phyloP scores from a whole-genome alignment of 176 grass and related monocot species.

The Phoenix dactylifera region DNA sequence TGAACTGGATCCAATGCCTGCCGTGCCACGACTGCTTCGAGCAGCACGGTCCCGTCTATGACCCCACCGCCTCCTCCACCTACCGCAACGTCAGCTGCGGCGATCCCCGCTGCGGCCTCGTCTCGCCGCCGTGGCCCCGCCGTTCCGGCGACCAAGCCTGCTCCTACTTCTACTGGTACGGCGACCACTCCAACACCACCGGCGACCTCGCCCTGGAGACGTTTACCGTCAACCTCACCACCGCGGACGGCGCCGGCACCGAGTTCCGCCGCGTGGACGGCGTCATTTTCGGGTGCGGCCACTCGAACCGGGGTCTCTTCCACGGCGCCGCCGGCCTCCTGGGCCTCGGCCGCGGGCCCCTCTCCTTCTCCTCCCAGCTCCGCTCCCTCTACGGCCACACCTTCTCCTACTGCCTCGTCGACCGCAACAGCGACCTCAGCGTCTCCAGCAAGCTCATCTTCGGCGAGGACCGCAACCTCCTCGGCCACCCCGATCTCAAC shows the following conservation, averaged over 20 bases:
- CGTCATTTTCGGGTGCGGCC: slow-evolving; percentile 83
- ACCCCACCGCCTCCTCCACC: slow-evolving; percentile 53
- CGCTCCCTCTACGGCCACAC: slow-evolving; percentile 60
- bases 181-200: slow-evolving; percentile 87
- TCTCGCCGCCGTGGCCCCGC: slow-evolving; percentile 28
- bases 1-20: slow-evolving; percentile 95
- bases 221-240: slow-evolving; percentile 84
- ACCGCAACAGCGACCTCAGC: slow-evolving; percentile 63
- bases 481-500: slow-evolving; percentile 44
- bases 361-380: slow-evolving; percentile 91
- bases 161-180: slow-evolving; percentile 97
- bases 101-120: slow-evolving; percentile 54
- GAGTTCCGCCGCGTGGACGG: slow-evolving; percentile 45
- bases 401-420: slow-evolving; percentile 97
- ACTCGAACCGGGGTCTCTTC: slow-evolving; percentile 89
- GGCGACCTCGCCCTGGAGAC: slow-evolving; percentile 78
- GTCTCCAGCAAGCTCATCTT: slow-evolving; percentile 78
- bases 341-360: slow-evolving; percentile 75
- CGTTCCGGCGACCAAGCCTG: slow-evolving; percentile 30
- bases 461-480: slow-evolving; percentile 40
- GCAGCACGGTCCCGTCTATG: slow-evolving; percentile 64
- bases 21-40: slow-evolving; percentile 82
- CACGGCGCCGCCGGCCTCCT: slow-evolving; percentile 80
- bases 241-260: slow-evolving; percentile 5
- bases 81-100: slow-evolving; percentile 69